phyloP scores from a whole-genome alignment of 2,329 filamentous ascomycete species.

The Pseudogymnoascus sp. region DNA sequence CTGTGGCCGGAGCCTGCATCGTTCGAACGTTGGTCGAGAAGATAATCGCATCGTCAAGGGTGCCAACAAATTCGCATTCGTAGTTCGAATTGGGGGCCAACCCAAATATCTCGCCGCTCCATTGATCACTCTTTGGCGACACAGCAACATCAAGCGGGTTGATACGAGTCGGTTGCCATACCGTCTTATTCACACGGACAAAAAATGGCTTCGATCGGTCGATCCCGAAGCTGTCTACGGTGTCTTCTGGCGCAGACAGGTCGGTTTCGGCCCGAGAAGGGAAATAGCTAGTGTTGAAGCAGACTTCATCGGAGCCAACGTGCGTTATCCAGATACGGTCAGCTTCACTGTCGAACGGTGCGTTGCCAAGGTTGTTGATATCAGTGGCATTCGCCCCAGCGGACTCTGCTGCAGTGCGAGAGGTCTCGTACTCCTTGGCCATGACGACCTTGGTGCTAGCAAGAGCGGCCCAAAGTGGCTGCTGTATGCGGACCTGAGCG shows the following conservation, averaged over 20 bases:
- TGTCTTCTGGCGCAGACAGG: constrained; percentile 19
- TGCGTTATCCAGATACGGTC: constrained; percentile 75
- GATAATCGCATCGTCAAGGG: constrained; percentile 54
- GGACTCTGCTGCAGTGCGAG: constrained; percentile 64
- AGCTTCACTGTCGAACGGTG: constrained; percentile 60
- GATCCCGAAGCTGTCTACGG: constrained; percentile 34
- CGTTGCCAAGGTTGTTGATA: constrained; percentile 68
- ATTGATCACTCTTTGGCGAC: constrained; percentile 43
- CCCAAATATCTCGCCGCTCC: constrained; percentile 64
- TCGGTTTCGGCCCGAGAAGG: constrained; percentile 29
- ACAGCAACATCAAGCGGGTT: constrained; percentile 34
- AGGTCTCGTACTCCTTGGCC: constrained; percentile 83
- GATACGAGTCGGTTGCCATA: constrained; percentile 72
- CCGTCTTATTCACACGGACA: constrained; percentile 68
- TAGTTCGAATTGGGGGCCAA: constrained; percentile 67
- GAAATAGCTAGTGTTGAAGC: constrained; percentile 65
- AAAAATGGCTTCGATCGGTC: constrained; percentile 69
- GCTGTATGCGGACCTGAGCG: constrained; percentile 79
- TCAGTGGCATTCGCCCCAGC: constrained; percentile 67
- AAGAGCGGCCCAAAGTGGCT: constrained; percentile 88
- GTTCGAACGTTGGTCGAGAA: constrained; percentile 59
- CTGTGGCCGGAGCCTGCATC: constrained; percentile 24
- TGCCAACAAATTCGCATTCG: constrained; percentile 68
- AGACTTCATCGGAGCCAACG: constrained; percentile 68
- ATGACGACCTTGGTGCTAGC: constrained; percentile 96